Conservation (phyloP, 75 land plant genomes). For the Picea sitchensis region DNA sequence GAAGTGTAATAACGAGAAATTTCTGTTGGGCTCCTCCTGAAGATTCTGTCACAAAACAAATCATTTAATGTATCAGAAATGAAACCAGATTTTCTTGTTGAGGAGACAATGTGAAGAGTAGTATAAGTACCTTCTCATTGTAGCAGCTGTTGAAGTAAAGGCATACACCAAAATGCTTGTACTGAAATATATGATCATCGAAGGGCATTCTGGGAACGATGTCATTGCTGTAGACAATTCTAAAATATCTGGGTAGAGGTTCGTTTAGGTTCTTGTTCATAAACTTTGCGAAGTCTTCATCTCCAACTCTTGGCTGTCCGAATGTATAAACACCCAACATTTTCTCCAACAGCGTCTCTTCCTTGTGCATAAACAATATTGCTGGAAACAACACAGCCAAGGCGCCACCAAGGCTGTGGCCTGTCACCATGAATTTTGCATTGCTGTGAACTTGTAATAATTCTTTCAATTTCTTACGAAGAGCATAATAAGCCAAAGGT, state of each 20-base stretch:
- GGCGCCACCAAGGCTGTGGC: too few species aligned
- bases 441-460: too few species aligned
- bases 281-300: too few species aligned
- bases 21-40: slow-evolving; percentile 55
- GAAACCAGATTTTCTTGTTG: background rate
- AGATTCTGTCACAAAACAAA: slow-evolving; percentile 30
- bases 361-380: too few species aligned
- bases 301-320: too few species aligned
- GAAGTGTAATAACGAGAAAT: slow-evolving; percentile 22
- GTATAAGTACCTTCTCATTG: slow-evolving; percentile 29
- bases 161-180: slow-evolving; percentile 62
- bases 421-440: too few species aligned
- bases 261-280: too few species aligned
- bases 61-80: background rate
- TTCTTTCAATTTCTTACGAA: too few species aligned
- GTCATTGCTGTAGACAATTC: slow-evolving; percentile 55
- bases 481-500: too few species aligned
- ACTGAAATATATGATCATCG: slow-evolving; percentile 39
- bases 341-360: too few species aligned
- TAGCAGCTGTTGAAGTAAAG: slow-evolving; percentile 48
- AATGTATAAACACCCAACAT: too few species aligned
- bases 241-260: background rate
- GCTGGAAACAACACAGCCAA: too few species aligned
- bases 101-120: background rate
- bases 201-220: slow-evolving; percentile 60